phyloP scores from a whole-genome alignment of 2,329 filamentous ascomycete species.

The Fusarium papillatum region DNA sequence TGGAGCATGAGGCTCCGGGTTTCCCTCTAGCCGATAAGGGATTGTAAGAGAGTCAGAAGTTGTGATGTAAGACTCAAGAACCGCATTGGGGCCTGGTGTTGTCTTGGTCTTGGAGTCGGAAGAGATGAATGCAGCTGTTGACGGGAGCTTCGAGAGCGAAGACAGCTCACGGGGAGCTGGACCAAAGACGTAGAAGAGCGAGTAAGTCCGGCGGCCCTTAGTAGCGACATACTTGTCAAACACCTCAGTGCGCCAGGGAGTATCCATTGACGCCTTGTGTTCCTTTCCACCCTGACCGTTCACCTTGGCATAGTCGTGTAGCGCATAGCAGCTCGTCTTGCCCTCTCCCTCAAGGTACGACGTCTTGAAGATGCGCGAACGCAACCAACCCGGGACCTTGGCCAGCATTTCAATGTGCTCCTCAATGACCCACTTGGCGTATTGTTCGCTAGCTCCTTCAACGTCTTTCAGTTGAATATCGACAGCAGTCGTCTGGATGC shows the following conservation, averaged over 20 bases:
- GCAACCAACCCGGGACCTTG: slow-evolving; percentile 84
- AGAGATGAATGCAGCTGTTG: slow-evolving; percentile 64
- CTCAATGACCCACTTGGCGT: slow-evolving; percentile 79
- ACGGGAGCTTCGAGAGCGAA: slow-evolving; percentile 64
- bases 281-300: slow-evolving; percentile 78
- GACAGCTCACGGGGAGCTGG: slow-evolving; percentile 78
- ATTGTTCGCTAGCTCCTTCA: slow-evolving; percentile 64
- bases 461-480: slow-evolving; percentile 66
- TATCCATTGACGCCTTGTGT: slow-evolving; percentile 73
- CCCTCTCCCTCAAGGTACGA: slow-evolving; percentile 70
- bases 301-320: slow-evolving; percentile 79
- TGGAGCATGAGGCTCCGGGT: slow-evolving; percentile 74
- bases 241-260: slow-evolving; percentile 72
- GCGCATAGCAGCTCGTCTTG: slow-evolving; percentile 68
- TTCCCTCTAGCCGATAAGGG: slow-evolving; percentile 83
- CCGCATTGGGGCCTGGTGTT: slow-evolving; percentile 61
- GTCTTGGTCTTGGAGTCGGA: slow-evolving; percentile 70
- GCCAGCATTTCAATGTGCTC: slow-evolving; percentile 81
- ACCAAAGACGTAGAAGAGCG: slow-evolving; percentile 85
- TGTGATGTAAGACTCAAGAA: slow-evolving; percentile 77
- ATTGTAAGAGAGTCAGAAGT: slow-evolving; percentile 77
- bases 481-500: slow-evolving; percentile 73
- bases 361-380: slow-evolving; percentile 78
- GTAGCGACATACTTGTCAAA: slow-evolving; percentile 69
- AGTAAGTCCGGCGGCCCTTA: slow-evolving; percentile 72